These are phyloP conservation scores for Cyberlindnera misumaiensis DNA, from an alignment of 805 yeast species.

Conservation along the genomic window DNA sequence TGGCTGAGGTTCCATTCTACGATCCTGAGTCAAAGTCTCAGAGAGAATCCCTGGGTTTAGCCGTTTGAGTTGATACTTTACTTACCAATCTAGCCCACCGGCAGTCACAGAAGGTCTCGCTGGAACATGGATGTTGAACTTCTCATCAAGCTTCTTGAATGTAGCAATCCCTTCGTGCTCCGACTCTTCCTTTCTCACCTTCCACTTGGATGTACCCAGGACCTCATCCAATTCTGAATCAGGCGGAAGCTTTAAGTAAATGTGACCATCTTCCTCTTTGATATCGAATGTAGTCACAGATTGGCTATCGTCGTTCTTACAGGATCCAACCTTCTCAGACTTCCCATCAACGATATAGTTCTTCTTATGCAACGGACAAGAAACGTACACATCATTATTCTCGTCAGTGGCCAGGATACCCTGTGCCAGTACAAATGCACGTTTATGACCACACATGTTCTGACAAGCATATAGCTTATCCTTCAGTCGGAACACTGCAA, in stretches of 20 bases:
- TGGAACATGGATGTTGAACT: constrained; percentile 22
- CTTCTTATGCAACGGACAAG: constrained; percentile 33
- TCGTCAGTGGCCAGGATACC: constrained; percentile 29
- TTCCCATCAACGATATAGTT: no score
- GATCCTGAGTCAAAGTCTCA: no score
- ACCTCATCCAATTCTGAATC: constrained; percentile 27
- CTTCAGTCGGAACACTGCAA: constrained; percentile 29
- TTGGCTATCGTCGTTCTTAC: constrained; percentile 24
- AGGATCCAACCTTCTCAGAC: constrained; percentile 24
- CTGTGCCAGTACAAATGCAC: constrained; percentile 32
- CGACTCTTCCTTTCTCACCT: constrained; percentile 23
- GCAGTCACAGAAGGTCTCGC: constrained; percentile 9
- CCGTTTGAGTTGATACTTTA: no score
- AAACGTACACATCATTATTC: constrained; percentile 25
- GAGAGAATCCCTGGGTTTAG: no score
- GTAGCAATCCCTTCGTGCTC: no score
- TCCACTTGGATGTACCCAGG: constrained; percentile 30
- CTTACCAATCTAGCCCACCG: constrained; percentile 19
- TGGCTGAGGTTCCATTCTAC: no score
- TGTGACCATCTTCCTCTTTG: constrained; percentile 26
- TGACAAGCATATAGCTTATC: constrained; percentile 31
- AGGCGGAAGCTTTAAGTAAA: constrained; percentile 28
- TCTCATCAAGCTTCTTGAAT: constrained; percentile 17
- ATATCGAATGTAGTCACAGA: constrained; percentile 30
- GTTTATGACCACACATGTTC: constrained; percentile 34